Base-by-base conservation (phyloP, 2,329 filamentous ascomycete genomes). In the Fonsecaea pedrosoi region DNA sequence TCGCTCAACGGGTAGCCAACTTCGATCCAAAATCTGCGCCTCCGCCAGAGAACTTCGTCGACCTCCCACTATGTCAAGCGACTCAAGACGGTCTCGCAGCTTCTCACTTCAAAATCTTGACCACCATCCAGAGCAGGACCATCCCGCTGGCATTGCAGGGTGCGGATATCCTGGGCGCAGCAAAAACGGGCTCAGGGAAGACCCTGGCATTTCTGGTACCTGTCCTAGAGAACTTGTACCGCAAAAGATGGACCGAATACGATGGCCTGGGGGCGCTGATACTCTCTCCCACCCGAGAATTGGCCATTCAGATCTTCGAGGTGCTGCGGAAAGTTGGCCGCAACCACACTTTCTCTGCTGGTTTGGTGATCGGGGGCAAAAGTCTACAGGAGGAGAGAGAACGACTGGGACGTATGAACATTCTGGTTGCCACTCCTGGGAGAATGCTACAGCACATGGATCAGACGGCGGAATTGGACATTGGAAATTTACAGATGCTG, bases 281-380 rank as follows among this genome's bases (percentile, higher is more conserved):
- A 71, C 89, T 99, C 62, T 94, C 94, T 0, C 95, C 95, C 0
- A 99, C 95, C 7, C 90, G 95, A 75, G 95, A 99, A 81, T 84
- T 99, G 63, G 94, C 95, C 0, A 95, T 96, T 45, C 95, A 99
- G 79, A 99, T 97, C 69, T 99, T 98, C 76, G 91, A 97, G 65
- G 94, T 98, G 0, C 80, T 99, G 73, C 86, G 92, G 69, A 97
- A 96, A 78, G 87, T 99, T 65, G 95, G 95, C 54, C 87, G 92
- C 64, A 89, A 94, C 65, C 94, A 99, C 78, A 85, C 87, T 67
- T 97, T 98, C 77, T 96, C 94, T 0, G 95, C 95, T 0, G 95
- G 95, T 0, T 80, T 98, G 73, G 88, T 99, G 9, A 98, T 98
- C 73, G 95, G 95, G 48, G 95, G 95, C 48, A 97, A 96, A 84